These are phyloP conservation scores for Penicillium palitans DNA, from an alignment of 2,329 filamentous ascomycete genomes.

Conservation along the genomic window DNA sequence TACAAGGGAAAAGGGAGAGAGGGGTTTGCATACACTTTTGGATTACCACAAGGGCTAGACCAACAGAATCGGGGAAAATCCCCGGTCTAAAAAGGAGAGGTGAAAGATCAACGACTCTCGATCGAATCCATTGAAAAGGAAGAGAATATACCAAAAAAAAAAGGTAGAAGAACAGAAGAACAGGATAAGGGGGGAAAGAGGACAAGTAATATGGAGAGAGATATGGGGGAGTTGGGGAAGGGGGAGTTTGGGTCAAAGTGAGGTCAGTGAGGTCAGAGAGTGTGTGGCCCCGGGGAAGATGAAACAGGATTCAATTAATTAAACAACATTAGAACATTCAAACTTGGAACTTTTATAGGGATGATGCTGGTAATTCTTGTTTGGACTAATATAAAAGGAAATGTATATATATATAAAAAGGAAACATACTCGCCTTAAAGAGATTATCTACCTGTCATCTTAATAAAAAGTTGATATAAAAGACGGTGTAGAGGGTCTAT, in stretches of 20 bases:
- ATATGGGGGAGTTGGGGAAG: neutral
- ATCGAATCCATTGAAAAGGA: slow-evolving; percentile 10
- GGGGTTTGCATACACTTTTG: slow-evolving; percentile 7
- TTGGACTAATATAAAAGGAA: neutral
- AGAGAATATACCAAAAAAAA: neutral
- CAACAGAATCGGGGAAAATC: neutral
- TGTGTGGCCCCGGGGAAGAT: slow-evolving; percentile 10
- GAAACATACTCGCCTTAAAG: neutral
- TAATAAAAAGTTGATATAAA: slow-evolving; percentile 8
- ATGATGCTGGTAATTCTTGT: neutral
- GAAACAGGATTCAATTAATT: slow-evolving; percentile 1
- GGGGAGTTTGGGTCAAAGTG: neutral
- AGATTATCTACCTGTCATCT: neutral
- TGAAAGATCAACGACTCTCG: slow-evolving; percentile 2
- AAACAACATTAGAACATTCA: neutral
- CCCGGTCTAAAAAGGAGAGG: neutral
- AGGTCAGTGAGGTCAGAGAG: slow-evolving; percentile 7
- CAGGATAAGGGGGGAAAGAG: neutral
- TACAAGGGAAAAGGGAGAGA: neutral
- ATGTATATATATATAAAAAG: neutral
- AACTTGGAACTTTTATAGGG: neutral
- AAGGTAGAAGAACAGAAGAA: neutral
- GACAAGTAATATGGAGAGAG: neutral
- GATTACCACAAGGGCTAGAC: neutral
- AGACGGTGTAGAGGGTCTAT: slow-evolving; percentile 19